A percentile compares a stretch with the other conserved stretches of the same genome.
phyloP scores from a whole-genome alignment of 495 filamentous ascomycete species.

The Penicillium paxilli region DNA sequence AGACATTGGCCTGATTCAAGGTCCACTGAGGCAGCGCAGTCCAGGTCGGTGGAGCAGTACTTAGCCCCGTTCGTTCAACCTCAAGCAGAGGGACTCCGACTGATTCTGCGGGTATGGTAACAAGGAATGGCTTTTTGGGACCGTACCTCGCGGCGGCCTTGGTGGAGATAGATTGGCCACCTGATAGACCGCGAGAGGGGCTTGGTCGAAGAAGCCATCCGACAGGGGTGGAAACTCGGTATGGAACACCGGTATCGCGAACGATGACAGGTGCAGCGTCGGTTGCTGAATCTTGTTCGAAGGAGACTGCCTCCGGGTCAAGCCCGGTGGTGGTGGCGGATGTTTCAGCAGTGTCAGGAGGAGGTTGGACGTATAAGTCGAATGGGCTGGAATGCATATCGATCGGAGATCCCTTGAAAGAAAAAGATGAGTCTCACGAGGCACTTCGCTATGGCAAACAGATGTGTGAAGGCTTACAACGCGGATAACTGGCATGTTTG shows the following conservation, averaged over 20 bases:
- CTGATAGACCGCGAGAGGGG: too few relatives aligned
- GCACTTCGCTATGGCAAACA: not conserved
- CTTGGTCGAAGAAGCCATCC: not conserved
- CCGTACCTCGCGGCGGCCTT: not conserved
- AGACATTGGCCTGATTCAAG: constrained; percentile 22
- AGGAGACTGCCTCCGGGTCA: too few relatives aligned
- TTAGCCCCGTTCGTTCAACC: not conserved
- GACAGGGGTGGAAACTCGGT: not conserved
- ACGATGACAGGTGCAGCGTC: not conserved
- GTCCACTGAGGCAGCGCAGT: constrained; percentile 24
- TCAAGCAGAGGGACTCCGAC: not conserved
- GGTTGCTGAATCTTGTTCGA: not conserved
- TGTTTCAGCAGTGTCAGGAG: too few relatives aligned
- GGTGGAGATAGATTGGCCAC: too few relatives aligned
- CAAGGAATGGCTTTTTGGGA: not conserved
- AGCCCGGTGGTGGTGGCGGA: too few relatives aligned
- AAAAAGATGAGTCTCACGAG: too few relatives aligned
- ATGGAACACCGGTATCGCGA: not conserved
- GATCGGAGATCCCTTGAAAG: not conserved
- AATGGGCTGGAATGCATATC: too few relatives aligned
- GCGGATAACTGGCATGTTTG: not conserved
- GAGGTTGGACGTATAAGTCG: too few relatives aligned
- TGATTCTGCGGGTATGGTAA: not conserved
- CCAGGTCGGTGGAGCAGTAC: constrained; percentile 12
- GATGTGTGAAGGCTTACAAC: not conserved